Base-by-base conservation (phyloP, 768 basidiomycete species). In the Agaricus sinodeliciosus region DNA sequence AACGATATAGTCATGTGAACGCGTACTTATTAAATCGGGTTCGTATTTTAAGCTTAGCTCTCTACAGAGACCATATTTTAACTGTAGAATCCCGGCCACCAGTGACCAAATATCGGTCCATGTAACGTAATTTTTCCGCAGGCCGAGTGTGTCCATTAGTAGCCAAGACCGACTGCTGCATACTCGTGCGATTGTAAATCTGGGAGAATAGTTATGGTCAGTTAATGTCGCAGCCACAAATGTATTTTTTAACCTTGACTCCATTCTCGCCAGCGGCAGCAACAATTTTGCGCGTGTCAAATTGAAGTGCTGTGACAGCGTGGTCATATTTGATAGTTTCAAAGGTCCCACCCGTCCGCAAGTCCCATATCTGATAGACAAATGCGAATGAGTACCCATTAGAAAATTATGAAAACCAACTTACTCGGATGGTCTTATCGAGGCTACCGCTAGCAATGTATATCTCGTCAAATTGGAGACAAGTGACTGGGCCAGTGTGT, bases 71-170 rank as follows among this genome's bases (percentile, higher is more conserved):
- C 94, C 94, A 97, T 58, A 95, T 85, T 72, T 94, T 96, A 59
- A 95, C 78, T 45, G 76, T 73, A 16, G 88, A 75, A 69, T 98
- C 96, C 48, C 87, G 81, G 46, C 86, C 93, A 31, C 96, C 96
- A 8, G 90, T 89, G 26, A 90, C 85, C 43, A 97, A 75, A 69
- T 96, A 99, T 44, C 87, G 84, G 68, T 98, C 96, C 85, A 96
- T 95, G 70, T 95, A 98, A 44, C 96, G 81, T 57, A 98, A 72
- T 58, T 79, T 80, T 69, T 94, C 90, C 26, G 85, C 87, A 0
- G 95, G 94, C 56, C 81, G 83, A 15, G 80, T 89, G 67, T 99
- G 96, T n/a, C 96, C 96, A 64, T 97, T 98, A 4, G 87, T 91
- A 41, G 78, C 66, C 43, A 99, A 68, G 25, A 86, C 80, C 9